Base-by-base conservation (phyloP, 2,329 filamentous ascomycete species). In the Aspergillus cejpii region DNA sequence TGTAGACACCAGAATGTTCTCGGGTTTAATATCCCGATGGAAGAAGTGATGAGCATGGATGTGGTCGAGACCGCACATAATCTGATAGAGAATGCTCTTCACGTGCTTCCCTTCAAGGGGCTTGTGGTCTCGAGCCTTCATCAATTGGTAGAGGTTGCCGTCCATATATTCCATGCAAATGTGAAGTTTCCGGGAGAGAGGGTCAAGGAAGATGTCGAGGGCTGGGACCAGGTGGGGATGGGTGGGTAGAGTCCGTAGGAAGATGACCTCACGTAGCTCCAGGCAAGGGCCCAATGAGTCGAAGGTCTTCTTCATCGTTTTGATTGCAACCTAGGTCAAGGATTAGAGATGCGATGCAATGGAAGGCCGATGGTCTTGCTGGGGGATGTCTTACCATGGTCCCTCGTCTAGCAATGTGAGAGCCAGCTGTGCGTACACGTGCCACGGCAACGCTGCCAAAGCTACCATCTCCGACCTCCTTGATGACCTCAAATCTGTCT, bases 131-230 rank as follows among this genome's bases (percentile, higher is more conserved):
- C 92, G 82, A 41, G 92, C 85, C 74, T 98, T 98, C 92, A 98
- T 98, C 52, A 98, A 73, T 69, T 98, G 92, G 68, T 98, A 98
- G 1, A 98, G 77, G 67, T 98, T 98, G 40, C 92, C 92, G 66
- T 98, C 92, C 92, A 98, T 98, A 70, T 94, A 96, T 72, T 98
- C 92, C 92, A 98, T 98, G 62, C 81, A 84, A 56, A 98, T 98
- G 69, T 98, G 92, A 36, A 98, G 81, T 71, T 96, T 95, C 73
- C 90, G 94, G 71, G 80, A 95, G 66, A 88, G 86, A 0, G 92
- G 92, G 62, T 98, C 92, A 60, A 98, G 81, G 70, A 98, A 98
- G 62, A 98, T 98, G 70, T 98, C 92, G 54, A 97, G 79, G 4
- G 92, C 91, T 27, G 92, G 92, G n/a, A 98, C 92, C 26, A 98